Base-by-base conservation (phyloP, 352 stramenopile genomes). In the Globisporangium radiosum region DNA sequence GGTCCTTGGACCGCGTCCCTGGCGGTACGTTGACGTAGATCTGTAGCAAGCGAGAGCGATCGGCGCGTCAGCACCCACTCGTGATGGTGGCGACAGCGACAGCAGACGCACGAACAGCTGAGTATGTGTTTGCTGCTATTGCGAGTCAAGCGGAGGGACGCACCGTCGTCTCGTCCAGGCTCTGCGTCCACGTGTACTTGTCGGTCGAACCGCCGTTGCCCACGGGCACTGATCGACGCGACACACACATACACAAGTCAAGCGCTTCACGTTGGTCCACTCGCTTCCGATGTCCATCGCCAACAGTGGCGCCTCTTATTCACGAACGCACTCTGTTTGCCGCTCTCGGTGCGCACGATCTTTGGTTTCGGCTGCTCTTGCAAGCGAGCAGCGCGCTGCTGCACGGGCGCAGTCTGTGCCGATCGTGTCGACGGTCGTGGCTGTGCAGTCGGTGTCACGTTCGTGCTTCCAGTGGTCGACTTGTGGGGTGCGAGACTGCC, bases 121-220 rank as follows among this genome's bases (percentile, higher is more conserved):
- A 38, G 4, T 47, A 7, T n/a, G 9, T 6, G 15, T 19, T 25
- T 9, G 6, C 5, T 8, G 42, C 33, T 40, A 25, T 1, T 25
- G 8, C 47, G 60, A 37, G 47, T 14, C 17, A 59, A 14, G 44
- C 61, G 14, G 33, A 52, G 25, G 15, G 9, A 64, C 73, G 42
- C 63, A 99, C 81, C 56, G 73, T 94, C 5, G 99, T 65, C 63
- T 99, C 97, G 7, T 95, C 76, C 25, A 99, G 78, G 5, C 89
- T 98, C 75, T 99, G 97, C n/a, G 96, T 99, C 97, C 97, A 99
- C 15, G 88, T 82, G 75, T 99, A 99, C 52, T 91, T 85, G 33
- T 81, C 75, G 6, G 84, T 89, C 14, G 67, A 63, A 5, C 87
- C 91, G 11, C 93, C 93, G 59, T 98, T 99, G 10, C 87, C 95